Percentiles rank a stretch among this genome's conserved stretches.
phyloP scores from a whole-genome alignment of 1,284 basidiomycete species.

The Cutaneotrichosporon arboriforme region DNA sequence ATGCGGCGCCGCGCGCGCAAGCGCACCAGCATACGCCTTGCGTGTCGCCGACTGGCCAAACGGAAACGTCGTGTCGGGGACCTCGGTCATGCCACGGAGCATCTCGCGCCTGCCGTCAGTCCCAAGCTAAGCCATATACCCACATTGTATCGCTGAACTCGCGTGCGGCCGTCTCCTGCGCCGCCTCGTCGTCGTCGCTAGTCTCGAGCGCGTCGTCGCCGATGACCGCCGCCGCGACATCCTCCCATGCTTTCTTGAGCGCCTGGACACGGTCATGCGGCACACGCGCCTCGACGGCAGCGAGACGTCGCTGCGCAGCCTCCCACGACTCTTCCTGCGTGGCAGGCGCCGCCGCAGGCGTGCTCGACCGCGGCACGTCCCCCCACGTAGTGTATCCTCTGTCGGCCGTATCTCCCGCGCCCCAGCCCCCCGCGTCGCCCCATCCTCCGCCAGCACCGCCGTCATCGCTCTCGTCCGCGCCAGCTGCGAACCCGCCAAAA shows the following conservation, averaged over 20 bases:
- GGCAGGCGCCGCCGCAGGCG: neutral
- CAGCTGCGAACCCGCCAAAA: constrained; percentile 12
- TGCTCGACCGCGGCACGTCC: constrained; percentile 7
- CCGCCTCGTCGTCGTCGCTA: constrained; percentile 25
- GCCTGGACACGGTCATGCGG: constrained; percentile 35
- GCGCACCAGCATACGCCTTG: constrained; percentile 32
- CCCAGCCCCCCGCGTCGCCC: constrained; percentile 3
- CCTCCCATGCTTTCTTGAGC: constrained; percentile 38
- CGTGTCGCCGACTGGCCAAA: constrained; percentile 22
- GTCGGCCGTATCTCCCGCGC: neutral
- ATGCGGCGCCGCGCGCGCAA: constrained; percentile 36
- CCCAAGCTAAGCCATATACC: neutral
- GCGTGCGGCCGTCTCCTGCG: constrained; percentile 22
- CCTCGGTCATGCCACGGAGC: constrained; percentile 1
- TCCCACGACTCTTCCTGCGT: constrained; percentile 39
- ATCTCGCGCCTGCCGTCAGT: constrained; percentile 2
- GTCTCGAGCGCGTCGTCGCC: constrained; percentile 21
- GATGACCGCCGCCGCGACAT: constrained; percentile 26
- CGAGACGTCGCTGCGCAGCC: constrained; percentile 32
- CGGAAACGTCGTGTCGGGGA: constrained; percentile 1
- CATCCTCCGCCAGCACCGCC: constrained; percentile 9
- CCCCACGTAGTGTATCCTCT: constrained; percentile 24
- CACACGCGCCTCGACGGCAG: constrained; percentile 30
- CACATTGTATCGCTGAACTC: constrained; percentile 20
- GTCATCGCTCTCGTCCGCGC: constrained; percentile 14